Evolutionary conservation across 2,329 filamentous ascomycete genomes (phyloP).

Genomic region (Nannizziopsis barbatae): DNA sequence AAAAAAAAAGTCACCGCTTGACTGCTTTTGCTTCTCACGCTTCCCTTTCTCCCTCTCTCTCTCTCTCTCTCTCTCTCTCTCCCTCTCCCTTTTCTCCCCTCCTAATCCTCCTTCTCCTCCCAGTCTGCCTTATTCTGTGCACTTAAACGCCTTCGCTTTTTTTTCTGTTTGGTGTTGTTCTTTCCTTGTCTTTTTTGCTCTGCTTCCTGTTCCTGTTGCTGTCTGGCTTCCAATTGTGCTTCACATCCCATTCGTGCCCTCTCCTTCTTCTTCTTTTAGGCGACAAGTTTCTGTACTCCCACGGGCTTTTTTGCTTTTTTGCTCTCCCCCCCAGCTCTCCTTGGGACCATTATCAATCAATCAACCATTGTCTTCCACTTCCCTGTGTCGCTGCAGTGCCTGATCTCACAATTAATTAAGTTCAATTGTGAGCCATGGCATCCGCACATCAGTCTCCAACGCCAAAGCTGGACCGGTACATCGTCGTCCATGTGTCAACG

Average conservation of each 20-base stretch:
- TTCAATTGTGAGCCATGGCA: conserved; percentile 27
- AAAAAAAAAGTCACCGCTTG: neutral
- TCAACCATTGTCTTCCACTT: neutral
- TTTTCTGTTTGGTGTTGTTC: conserved; percentile 7
- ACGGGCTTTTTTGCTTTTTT: neutral
- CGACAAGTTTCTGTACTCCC: neutral
- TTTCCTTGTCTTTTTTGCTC: neutral
- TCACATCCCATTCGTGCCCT: conserved; percentile 6
- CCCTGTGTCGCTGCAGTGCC: neutral
- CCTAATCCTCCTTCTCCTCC: conserved; percentile 6
- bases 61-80: conserved; percentile 16
- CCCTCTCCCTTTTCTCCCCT: conserved; percentile 14
- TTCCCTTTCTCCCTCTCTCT: conserved; percentile 14
- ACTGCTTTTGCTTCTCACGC: conserved; percentile 14
- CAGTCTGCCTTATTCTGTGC: neutral
- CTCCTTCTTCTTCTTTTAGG: conserved; percentile 11
- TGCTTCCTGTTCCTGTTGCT: neutral
- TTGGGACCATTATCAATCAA: neutral
- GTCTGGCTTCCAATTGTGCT: neutral
- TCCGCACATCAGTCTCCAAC: conserved; percentile 40
- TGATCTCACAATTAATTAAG: neutral
- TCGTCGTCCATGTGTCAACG: conserved; percentile 95
- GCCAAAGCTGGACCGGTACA: conserved; percentile 82
- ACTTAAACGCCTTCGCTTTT: conserved; percentile 3
- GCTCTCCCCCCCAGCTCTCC: neutral